Base-by-base conservation (phyloP, 805 yeast genomes). In the Schwanniomyces yamadae region DNA sequence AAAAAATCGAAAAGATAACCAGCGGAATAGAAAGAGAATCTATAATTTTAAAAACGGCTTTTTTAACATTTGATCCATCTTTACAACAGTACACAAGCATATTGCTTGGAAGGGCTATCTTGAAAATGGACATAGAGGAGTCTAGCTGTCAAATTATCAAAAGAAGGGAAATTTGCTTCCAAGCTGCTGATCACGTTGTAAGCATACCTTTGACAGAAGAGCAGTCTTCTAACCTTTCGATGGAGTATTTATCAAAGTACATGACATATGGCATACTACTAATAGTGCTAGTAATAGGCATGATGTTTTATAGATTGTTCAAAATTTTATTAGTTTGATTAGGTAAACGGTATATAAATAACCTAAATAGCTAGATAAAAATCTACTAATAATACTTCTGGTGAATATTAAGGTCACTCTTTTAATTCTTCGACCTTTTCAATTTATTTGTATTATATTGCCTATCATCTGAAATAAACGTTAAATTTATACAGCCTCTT, bases 111-210 rank as follows among this genome's bases (percentile, higher is more conserved):
- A 62, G 52, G 41, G 71, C 71, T 13, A 66, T 68, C 16, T 47
- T 68, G 33, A 66, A 64, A 45, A 44, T 61, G 32, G 63, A 59
- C 5, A 48, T 68, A 21, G 40, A 40, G 15, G 43, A 33, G 2
- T 22, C 27, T 6, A 61, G 59, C 16, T 67, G 72, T 42, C 60
- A 53, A 36, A 44, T 66, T 17, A 56, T 68, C 19, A 50, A 46
- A 32, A 48, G 74, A 28, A 45, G 74, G 33, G 61, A 59, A 10
- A 50, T 68, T 5, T 68, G 74, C 31, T 57, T 49, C 34, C 66
- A 54, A 43, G 71, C 73, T 1, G 69, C 69, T 2, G 71, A 64
- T 32, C 62, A 63, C 37, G 69, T 66, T 18, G 67, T 67, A 11
- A 57, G 64, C 41, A 67, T 68, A 21, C 73, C 73, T 6, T 54